Conservation (phyloP, 352 stramenopile genomes). For the Globisporangium nagaii region DNA sequence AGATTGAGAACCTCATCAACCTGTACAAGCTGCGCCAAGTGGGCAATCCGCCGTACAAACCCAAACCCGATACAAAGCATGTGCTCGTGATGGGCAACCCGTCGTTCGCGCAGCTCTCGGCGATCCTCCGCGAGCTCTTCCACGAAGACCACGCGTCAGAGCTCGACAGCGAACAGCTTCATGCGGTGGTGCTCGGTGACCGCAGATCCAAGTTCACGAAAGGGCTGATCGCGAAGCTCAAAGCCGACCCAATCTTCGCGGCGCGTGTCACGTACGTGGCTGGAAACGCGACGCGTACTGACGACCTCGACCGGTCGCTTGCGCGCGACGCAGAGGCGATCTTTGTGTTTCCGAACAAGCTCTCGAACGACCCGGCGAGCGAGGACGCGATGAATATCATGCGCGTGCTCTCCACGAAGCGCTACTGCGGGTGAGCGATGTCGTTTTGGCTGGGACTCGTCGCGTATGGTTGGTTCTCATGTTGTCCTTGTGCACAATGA, state of each 20-base stretch:
- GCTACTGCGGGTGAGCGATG: constrained; percentile 54
- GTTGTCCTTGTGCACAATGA: background rate
- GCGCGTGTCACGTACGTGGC: constrained; percentile 78
- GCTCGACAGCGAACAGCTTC: constrained; percentile 36
- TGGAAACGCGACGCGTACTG: constrained; percentile 54
- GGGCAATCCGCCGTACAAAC: constrained; percentile 69
- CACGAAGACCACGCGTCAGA: constrained; percentile 72
- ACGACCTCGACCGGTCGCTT: constrained; percentile 69
- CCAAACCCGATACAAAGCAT: constrained; percentile 60
- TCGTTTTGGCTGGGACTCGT: background rate
- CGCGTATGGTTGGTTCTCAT: background rate
- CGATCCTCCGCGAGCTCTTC: constrained; percentile 84
- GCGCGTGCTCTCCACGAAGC: constrained; percentile 63
- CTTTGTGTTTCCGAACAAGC: constrained; percentile 84
- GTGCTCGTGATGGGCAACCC: constrained; percentile 84
- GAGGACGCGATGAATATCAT: constrained; percentile 87
- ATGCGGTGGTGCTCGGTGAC: constrained; percentile 70
- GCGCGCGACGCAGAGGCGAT: constrained; percentile 54
- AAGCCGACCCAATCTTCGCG: constrained; percentile 76
- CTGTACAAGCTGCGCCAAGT: constrained; percentile 79
- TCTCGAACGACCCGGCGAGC: constrained; percentile 56
- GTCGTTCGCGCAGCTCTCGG: constrained; percentile 74
- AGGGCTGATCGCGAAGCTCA: constrained; percentile 59
- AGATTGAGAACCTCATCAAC: constrained; percentile 86
- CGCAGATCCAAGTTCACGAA: constrained; percentile 69